Evolutionary conservation across 2,329 filamentous ascomycete genomes (phyloP), one percentile per base, ranked within the genome.

Genomic region (Colletotrichum falcatum): DNA sequence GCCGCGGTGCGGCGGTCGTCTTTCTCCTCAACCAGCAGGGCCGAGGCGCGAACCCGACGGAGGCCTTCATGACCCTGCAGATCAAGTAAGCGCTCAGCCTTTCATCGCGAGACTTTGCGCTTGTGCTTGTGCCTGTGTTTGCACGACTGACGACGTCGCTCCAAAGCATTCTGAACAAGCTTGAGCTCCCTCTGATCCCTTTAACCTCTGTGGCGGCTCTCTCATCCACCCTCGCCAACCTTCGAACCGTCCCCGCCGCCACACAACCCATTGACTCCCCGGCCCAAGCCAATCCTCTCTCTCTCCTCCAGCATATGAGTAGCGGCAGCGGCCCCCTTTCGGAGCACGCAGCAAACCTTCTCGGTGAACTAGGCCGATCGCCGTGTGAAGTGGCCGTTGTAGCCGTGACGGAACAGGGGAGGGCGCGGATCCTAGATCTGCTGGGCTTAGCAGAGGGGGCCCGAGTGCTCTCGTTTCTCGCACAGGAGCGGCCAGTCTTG

Each of bases 61-160:
- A 77, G 35, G 61, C 75, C 1, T 80, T 85, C 63, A 81, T 82
- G 77, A 77, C 75, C 20, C 75, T 88, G 44, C 85, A 88, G 61
- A 77, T 83, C 59, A 76, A 82, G 84, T 86, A 75, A 73, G 81
- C 68, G 11, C 42, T 18, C 11, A 11, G 28, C 6, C 18, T 23
- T 53, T 8, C 1, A 23, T 8, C 28, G 16, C 2, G 30, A 39
- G n/a, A n/a, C n/a, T n/a, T n/a, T n/a, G n/a, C n/a, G n/a, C n/a
- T n/a, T n/a, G n/a, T n/a, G n/a, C n/a, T n/a, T n/a, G 14, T 14
- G 33, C 14, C 12, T 30, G 39, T 7, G 42, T 12, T 51, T 70
- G 4, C n/a, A 42, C 11, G 55, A 18, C 56, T 70, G 44, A 56
- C 53, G 26, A 26, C 20, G 26, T 12, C 16, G 60, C 6, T 12